Conservation (phyloP, 176 grass and related monocot genomes). For the Aegilops bicornis region DNA sequence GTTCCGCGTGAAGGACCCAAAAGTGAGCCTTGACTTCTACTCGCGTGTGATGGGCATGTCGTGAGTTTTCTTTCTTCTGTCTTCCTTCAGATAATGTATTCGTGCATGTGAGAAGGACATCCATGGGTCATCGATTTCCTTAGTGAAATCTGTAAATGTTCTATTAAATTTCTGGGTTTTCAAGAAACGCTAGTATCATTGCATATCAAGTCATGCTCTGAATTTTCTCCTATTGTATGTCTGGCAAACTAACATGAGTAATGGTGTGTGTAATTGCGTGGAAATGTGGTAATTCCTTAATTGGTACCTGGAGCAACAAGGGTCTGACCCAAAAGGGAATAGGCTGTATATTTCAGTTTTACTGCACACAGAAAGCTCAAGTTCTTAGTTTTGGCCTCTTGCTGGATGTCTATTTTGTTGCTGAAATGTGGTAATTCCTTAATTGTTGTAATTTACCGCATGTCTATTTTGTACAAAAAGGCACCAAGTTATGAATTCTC, state of each 20-base stretch:
- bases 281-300: neutral
- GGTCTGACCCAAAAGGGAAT: neutral
- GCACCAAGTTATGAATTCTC: neutral
- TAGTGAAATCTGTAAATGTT: neutral
- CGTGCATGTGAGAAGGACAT: neutral
- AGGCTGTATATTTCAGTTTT: neutral
- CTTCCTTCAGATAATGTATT: neutral
- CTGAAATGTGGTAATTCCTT: too few species aligned
- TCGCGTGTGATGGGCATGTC: conserved; percentile 93
- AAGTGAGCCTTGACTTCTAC: conserved; percentile 97
- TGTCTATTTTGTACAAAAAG: neutral
- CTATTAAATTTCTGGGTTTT: neutral
- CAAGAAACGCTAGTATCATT: neutral
- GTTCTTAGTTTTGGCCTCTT: neutral
- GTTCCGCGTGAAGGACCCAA: conserved; percentile 91
- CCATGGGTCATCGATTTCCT: neutral
- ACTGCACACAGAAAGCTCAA: neutral
- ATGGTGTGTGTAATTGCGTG: neutral
- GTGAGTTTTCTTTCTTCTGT: conserved; percentile 55
- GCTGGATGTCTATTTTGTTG: too few species aligned
- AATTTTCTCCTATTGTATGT: neutral
- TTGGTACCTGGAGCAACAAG: neutral
- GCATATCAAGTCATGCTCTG: neutral
- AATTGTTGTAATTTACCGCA: neutral
- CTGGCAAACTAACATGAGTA: neutral